phyloP scores from a whole-genome alignment of 129 eudicot species.

The Dittrichia graveolens region DNA sequence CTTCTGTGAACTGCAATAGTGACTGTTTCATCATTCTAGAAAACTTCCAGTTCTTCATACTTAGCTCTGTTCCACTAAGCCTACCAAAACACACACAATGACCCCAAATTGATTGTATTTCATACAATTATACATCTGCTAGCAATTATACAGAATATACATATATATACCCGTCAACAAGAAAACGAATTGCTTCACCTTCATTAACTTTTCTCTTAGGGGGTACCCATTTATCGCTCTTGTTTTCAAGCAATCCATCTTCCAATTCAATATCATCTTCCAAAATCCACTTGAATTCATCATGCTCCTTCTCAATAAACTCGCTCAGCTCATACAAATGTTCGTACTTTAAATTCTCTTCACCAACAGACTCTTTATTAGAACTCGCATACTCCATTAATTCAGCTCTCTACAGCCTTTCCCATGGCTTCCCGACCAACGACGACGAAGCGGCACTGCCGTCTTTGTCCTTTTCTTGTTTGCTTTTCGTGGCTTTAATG shows the following conservation, averaged over 20 bases:
- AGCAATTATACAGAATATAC: background rate
- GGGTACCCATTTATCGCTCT: slow-evolving; percentile 37
- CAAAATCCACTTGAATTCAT: slow-evolving; percentile 65
- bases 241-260: slow-evolving; percentile 44
- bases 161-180: slow-evolving; percentile 66
- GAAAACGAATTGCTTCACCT: slow-evolving; percentile 62
- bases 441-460: slow-evolving; percentile 10
- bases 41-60: slow-evolving; percentile 90
- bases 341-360: slow-evolving; percentile 54
- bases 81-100: slow-evolving; percentile 37
- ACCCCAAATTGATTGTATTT: background rate
- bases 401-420: slow-evolving; percentile 57
- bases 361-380: slow-evolving; percentile 38
- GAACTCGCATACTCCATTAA: slow-evolving; percentile 57
- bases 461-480: slow-evolving; percentile 24
- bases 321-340: slow-evolving; percentile 78
- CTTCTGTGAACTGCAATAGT: slow-evolving; percentile 74
- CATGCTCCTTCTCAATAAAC: slow-evolving; percentile 66
- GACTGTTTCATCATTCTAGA: slow-evolving; percentile 75
- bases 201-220: slow-evolving; percentile 50
- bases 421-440: slow-evolving; percentile 88
- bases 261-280: slow-evolving; percentile 77
- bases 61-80: slow-evolving; percentile 66
- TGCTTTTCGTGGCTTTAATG: slow-evolving; percentile 21
- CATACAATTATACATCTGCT: no score